Percentiles rank a stretch among this genome's conserved stretches.
phyloP scores from a whole-genome alignment of 176 grass and related monocot genomes.

The Carex scoparia region DNA sequence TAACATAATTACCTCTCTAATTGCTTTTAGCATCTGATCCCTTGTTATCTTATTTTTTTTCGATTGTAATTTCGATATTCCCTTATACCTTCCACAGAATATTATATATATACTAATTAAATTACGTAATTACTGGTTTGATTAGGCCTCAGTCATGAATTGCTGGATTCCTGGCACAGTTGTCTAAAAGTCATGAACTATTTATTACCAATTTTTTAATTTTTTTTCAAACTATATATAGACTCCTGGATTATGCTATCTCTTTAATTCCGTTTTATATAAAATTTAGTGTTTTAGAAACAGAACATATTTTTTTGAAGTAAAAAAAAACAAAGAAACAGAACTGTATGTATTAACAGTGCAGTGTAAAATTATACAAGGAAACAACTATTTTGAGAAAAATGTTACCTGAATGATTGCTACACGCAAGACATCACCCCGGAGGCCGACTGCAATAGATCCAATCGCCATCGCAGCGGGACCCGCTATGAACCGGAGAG shows the following conservation, averaged over 20 bases:
- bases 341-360: neutral
- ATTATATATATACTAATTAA: neutral
- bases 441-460: conserved; percentile 67
- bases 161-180: neutral
- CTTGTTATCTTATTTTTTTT: neutral
- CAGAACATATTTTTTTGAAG: neutral
- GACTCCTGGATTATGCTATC: neutral
- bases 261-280: neutral
- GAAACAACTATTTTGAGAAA: neutral
- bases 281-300: neutral
- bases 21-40: conserved; percentile 30
- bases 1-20: conserved; percentile 24
- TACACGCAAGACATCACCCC: conserved; percentile 63
- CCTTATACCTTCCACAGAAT: neutral
- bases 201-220: neutral
- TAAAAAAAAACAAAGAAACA: neutral
- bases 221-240: neutral
- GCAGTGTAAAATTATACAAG: neutral
- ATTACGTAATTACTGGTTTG: neutral
- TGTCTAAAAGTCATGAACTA: neutral
- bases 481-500: conserved; percentile 58
- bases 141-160: neutral
- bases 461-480: conserved; percentile 67
- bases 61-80: neutral
- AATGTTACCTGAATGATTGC: conserved; percentile 70